phyloP scores from a whole-genome alignment of 2,329 filamentous ascomycete genomes.

The Aspergillus sp. region DNA sequence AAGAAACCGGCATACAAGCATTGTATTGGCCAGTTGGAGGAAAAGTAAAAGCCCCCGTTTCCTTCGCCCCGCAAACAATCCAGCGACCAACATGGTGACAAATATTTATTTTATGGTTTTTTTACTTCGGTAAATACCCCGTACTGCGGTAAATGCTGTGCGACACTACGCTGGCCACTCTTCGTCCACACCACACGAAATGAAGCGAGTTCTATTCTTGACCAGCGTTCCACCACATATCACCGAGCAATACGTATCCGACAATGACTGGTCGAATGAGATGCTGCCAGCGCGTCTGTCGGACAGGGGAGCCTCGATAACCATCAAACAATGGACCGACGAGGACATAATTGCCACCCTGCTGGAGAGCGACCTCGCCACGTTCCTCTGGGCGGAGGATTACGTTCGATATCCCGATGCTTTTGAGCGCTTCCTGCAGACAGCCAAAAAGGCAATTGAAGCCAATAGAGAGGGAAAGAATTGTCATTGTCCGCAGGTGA shows the following conservation, averaged over 20 bases:
- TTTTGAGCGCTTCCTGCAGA: not conserved
- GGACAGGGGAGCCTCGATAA: not conserved
- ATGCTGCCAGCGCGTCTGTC: not conserved
- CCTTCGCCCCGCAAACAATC: no score
- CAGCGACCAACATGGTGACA: no score
- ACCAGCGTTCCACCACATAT: not conserved
- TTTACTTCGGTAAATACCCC: no score
- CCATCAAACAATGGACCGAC: conserved; percentile 2
- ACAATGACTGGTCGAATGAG: not conserved
- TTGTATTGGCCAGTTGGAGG: no score
- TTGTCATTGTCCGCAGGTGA: not conserved
- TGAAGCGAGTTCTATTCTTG: not conserved
- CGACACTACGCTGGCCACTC: no score
- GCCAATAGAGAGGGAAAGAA: not conserved
- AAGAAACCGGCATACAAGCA: no score
- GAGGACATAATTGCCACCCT: not conserved
- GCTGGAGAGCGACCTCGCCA: not conserved
- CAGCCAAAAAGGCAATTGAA: not conserved
- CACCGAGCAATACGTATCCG: not conserved
- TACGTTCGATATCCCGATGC: not conserved
- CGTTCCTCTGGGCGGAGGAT: conserved; percentile 1
- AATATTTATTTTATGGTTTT: no score
- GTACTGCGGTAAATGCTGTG: no score
- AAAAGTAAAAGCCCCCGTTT: no score
- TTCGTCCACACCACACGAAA: not conserved